Evolutionary conservation across 169 alveolate genomes (phyloP).

Genomic region (Neospora caninum): DNA sequence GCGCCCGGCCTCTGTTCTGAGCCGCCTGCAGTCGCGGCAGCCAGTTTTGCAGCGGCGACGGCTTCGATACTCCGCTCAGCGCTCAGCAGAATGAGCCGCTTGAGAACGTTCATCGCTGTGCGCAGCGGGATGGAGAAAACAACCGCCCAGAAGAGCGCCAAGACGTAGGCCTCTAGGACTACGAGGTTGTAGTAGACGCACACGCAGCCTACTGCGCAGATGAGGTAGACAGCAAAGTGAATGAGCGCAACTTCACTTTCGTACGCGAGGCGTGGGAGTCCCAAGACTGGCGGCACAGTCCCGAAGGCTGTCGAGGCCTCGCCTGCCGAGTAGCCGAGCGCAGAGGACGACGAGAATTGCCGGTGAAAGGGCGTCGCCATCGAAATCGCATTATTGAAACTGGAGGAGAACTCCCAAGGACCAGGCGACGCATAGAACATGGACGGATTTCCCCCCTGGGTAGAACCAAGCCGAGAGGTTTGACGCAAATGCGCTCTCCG

Average conservation of each 20-base stretch:
- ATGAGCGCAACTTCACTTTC: conserved; percentile 75
- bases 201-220: conserved; percentile 69
- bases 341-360: conserved; percentile 19
- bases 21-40: conserved; percentile 23
- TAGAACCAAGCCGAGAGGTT: background rate
- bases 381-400: background rate
- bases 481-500: background rate
- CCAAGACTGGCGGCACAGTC: background rate
- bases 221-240: conserved; percentile 73
- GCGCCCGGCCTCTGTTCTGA: background rate
- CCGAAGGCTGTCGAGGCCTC: background rate
- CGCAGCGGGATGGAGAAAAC: conserved; percentile 74
- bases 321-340: background rate
- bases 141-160: conserved; percentile 77
- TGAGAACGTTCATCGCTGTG: conserved; percentile 58
- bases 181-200: conserved; percentile 75
- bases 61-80: background rate
- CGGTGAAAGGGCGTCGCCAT: background rate
- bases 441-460: background rate
- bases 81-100: conserved; percentile 63
- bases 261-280: conserved; percentile 44
- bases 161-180: conserved; percentile 70
- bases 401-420: background rate
- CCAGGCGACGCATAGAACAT: background rate
- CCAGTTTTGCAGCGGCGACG: background rate